Evolutionary conservation across 352 stramenopile species (phyloP).

Genomic region (Pythium phragmiticola): DNA sequence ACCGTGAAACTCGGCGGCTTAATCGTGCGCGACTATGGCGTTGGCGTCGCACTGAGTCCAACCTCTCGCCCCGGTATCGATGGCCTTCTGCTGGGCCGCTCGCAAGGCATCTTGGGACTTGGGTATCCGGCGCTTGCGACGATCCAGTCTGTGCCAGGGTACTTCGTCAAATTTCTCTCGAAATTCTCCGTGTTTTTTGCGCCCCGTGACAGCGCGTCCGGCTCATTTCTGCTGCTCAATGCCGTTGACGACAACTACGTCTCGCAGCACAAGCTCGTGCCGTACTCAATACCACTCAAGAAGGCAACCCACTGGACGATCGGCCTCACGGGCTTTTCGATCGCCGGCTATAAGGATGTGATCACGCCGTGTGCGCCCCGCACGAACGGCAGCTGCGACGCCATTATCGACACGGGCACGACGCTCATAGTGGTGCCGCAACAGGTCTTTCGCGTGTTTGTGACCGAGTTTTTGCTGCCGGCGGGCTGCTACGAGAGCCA

Average conservation of each 20-base stretch:
- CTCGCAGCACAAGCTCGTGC: conserved; percentile 36
- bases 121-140: conserved; percentile 53
- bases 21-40: conserved; percentile 43
- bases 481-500: conserved; percentile 31
- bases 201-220: conserved; percentile 35
- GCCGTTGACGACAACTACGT: conserved; percentile 64
- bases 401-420: conserved; percentile 43
- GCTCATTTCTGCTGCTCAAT: conserved; percentile 71
- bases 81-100: conserved; percentile 38
- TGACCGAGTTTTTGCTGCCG: conserved; percentile 39
- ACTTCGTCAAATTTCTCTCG: conserved; percentile 59
- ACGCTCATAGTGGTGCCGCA: conserved; percentile 36
- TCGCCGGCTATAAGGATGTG: conserved; percentile 36
- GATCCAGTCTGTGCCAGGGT: conserved; percentile 40
- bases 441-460: conserved; percentile 35
- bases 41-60: conserved; percentile 49
- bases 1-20: conserved; percentile 50
- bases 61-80: conserved; percentile 46
- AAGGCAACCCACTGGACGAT: conserved; percentile 65
- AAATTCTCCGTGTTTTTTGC: conserved; percentile 73
- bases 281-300: conserved; percentile 52
- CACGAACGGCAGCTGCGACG: conserved; percentile 21
- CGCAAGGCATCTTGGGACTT: conserved; percentile 66
- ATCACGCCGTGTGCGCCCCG: conserved; percentile 42
- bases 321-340: conserved; percentile 55